Evolutionary conservation across 768 basidiomycete genomes (phyloP).

Genomic region (Scleroderma citrinum): DNA sequence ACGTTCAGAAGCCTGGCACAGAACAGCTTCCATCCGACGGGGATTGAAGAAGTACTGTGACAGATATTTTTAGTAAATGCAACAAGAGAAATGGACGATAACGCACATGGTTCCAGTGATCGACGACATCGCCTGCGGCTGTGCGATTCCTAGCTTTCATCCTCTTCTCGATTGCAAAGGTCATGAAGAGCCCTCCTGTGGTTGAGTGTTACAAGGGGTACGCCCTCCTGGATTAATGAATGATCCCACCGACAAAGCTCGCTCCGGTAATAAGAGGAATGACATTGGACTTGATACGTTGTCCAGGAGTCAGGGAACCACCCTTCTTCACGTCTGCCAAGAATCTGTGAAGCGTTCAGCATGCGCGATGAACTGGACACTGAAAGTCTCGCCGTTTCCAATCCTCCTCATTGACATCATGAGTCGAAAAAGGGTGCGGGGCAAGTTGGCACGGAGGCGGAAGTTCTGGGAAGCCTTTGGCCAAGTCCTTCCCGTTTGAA

Average conservation of each 20-base stretch:
- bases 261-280: slow-evolving; percentile 27
- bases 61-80: not conserved
- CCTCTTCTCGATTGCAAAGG: slow-evolving; percentile 11
- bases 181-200: slow-evolving; percentile 16
- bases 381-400: slow-evolving; percentile 35
- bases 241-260: slow-evolving; percentile 17
- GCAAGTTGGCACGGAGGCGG: slow-evolving; percentile 34
- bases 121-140: slow-evolving; percentile 37
- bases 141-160: slow-evolving; percentile 33
- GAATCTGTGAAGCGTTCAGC: slow-evolving; percentile 27
- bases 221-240: not conserved
- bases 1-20: slow-evolving; percentile 29
- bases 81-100: not conserved
- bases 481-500: slow-evolving; percentile 24
- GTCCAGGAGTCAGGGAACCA: slow-evolving; percentile 28
- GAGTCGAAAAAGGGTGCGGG: slow-evolving; percentile 46
- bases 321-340: slow-evolving; percentile 32
- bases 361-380: not conserved
- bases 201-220: not conserved
- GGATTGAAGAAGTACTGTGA: slow-evolving; percentile 44
- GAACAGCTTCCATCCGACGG: slow-evolving; percentile 37
- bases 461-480: slow-evolving; percentile 38
- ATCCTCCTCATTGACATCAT: slow-evolving; percentile 45
- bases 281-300: slow-evolving; percentile 29
- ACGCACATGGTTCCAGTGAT: slow-evolving; percentile 47